Evolutionary conservation across 176 grass and related monocot genomes (phyloP), one percentile per base, ranked within the genome.

Genomic region (Echinochloa phyllopogon): DNA sequence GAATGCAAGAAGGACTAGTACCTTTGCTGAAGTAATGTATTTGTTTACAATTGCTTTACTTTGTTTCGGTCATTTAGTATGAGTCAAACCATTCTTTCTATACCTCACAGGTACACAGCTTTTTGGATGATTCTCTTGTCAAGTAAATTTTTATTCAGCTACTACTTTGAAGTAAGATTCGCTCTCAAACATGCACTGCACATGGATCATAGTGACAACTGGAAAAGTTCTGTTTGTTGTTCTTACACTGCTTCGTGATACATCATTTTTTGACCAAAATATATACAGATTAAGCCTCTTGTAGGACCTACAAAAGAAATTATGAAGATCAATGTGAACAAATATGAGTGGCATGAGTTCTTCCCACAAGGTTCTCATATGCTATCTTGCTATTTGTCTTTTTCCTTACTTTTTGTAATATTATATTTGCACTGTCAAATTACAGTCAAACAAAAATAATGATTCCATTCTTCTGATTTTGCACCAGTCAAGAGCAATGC

Each of bases 141-240:
- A 84, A 88, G 91, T 86, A 98, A 98, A 91, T 95, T 98, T 87
- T 83, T 88, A 80, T 98, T 98, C 86, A 95, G 95, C 70, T 98
- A 95, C 87, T 87, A 95, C 85, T 95, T 98, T 76, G 95, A 98
- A 91, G 95, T 88, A 88, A 89, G 58, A 77, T 71, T 53, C n/a
- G 48, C 58, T 80, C 33, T 78, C 59, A 66, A 16, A 41, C 13
- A 49, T 51, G 21, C 33, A 45, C n/a, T 69, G 47, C 15, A 29
- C 56, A 9, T 59, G 17, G 17, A 85, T 69, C n/a, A 84, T 75
- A 74, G 41, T 72, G 55, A 60, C 29, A 69, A 11, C 42, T 17
- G 39, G 23, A 75, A 25, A 59, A 40, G 1, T 74, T 74, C 0
- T 83, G 57, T 57, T 69, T 84, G 9, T 40, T 69, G 24, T 75